Evolutionary conservation across 139 green algal species (phyloP).

Genomic region (Coelastrella sp.): DNA sequence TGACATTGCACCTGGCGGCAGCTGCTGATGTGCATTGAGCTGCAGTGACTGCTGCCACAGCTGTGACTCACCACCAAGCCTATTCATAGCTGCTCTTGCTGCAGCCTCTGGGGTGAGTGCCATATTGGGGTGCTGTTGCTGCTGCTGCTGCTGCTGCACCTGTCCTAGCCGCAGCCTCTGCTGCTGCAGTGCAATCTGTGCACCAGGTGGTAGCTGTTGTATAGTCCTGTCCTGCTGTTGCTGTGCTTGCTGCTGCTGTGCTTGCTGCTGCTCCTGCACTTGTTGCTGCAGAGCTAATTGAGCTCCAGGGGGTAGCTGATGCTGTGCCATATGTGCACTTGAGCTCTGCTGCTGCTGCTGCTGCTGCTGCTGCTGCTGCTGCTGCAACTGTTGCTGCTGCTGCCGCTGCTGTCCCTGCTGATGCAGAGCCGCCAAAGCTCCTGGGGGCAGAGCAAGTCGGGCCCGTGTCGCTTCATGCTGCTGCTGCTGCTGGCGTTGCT

Average conservation of each 20-base stretch:
- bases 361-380: not conserved
- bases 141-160: not conserved
- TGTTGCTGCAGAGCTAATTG: not conserved
- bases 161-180: too few species aligned
- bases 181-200: too few species aligned
- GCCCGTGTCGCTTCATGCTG: too few species aligned
- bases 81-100: not conserved
- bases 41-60: not conserved
- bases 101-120: not conserved
- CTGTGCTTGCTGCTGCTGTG: not conserved
- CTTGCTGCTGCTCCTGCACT: not conserved
- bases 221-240: not conserved
- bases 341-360: slow-evolving; percentile 1
- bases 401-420: not conserved
- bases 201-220: too few species aligned
- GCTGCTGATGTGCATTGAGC: not conserved
- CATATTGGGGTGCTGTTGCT: not conserved
- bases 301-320: not conserved
- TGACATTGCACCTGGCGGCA: not conserved
- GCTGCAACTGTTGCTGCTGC: not conserved
- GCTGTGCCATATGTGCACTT: not conserved
- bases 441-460: not conserved
- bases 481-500: not conserved
- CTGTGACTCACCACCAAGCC: not conserved
- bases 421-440: not conserved